Conservation (phyloP, 2,329 filamentous ascomycete genomes). For the Knoxdaviesia proteae region DNA sequence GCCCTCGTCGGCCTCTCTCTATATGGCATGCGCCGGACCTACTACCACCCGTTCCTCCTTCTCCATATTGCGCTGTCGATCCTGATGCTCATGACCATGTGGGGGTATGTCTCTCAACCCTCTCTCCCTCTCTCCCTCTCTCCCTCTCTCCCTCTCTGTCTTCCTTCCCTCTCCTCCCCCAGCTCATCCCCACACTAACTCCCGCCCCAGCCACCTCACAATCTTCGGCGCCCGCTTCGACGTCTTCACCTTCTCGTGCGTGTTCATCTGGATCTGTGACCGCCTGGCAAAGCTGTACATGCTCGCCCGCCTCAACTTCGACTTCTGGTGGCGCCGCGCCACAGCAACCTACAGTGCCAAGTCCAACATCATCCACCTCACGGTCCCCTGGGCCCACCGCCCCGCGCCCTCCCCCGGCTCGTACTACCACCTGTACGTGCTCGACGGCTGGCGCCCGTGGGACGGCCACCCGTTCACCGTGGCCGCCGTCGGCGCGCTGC, state of each 20-base stretch:
- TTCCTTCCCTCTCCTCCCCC: conserved; percentile 2
- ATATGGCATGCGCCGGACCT: conserved; percentile 26
- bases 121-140: conserved; percentile 1
- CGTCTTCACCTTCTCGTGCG: conserved; percentile 25
- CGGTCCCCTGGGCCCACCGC: conserved; percentile 13
- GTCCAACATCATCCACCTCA: conserved; percentile 21
- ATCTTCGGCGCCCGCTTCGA: conserved; percentile 29
- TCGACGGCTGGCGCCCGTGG: conserved; percentile 20
- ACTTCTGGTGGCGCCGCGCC: conserved; percentile 15
- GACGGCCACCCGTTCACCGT: conserved; percentile 30
- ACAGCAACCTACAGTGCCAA: conserved; percentile 14
- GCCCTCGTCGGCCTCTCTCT: conserved; percentile 23
- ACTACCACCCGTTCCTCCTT: conserved; percentile 30
- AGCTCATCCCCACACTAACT: not conserved
- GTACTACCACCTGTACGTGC: conserved; percentile 23
- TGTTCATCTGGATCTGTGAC: conserved; percentile 27
- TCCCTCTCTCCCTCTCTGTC: conserved; percentile 8
- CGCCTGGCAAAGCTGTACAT: conserved; percentile 22
- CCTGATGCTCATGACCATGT: conserved; percentile 26
- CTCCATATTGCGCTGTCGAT: conserved; percentile 30
- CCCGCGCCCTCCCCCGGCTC: conserved; percentile 15
- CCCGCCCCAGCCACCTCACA: conserved; percentile 22
- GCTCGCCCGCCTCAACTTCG: conserved; percentile 17
- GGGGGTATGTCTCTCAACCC: conserved; percentile 19
- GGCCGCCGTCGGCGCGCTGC: conserved; percentile 11